Conservation (phyloP, 2,329 filamentous ascomycete species). For the Proliferodiscus dingleyae region DNA sequence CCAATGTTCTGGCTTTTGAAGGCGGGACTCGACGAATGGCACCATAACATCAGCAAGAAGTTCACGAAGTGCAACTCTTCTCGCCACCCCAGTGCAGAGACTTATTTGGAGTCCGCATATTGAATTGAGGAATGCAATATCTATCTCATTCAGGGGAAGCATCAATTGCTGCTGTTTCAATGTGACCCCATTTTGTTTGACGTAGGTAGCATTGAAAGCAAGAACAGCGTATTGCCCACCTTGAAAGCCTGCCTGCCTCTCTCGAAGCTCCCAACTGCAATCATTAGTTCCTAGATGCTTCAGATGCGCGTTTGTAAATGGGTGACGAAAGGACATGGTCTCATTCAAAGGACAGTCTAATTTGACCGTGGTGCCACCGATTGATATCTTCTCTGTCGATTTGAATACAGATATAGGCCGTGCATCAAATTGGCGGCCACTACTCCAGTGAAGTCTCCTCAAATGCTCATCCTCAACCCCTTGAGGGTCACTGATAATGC, state of each 20-base stretch:
- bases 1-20: slow-evolving; percentile 5
- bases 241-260: slow-evolving; percentile 2
- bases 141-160: slow-evolving; percentile 4
- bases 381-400: slow-evolving; percentile 6
- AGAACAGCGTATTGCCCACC: slow-evolving; percentile 3
- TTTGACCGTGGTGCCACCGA: slow-evolving; percentile 1
- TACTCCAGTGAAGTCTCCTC: slow-evolving; percentile 11
- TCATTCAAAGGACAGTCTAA: slow-evolving; percentile 1
- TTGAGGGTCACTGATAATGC: background rate
- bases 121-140: slow-evolving; percentile 5
- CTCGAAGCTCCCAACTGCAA: slow-evolving; percentile 4
- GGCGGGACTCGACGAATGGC: background rate
- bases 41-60: slow-evolving; percentile 18
- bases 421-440: background rate
- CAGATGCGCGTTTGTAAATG: slow-evolving; percentile 1
- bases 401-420: slow-evolving; percentile 1
- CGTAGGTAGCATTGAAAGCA: slow-evolving; percentile 2
- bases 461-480: background rate
- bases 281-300: slow-evolving; percentile 6
- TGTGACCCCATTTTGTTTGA: slow-evolving; percentile 1
- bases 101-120: slow-evolving; percentile 23
- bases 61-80: slow-evolving; percentile 16
- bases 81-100: slow-evolving; percentile 22
- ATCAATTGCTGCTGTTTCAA: slow-evolving; percentile 7
- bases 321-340: slow-evolving; percentile 1